Evolutionary conservation across 2,329 filamentous ascomycete genomes (phyloP).

Genomic region (Stachybotrys elegans): DNA sequence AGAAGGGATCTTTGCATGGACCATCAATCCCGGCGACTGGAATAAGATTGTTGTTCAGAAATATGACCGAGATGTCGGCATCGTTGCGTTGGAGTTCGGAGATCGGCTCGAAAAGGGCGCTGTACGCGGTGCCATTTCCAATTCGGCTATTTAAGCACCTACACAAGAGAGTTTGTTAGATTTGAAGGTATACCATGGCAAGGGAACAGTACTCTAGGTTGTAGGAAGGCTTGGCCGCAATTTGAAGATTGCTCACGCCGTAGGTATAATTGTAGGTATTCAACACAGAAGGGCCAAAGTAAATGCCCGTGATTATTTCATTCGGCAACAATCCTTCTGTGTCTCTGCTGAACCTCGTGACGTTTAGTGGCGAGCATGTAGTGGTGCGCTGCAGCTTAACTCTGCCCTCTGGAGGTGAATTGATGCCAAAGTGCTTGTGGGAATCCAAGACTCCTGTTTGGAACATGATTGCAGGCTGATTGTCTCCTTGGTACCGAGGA

Average conservation of each 20-base stretch:
- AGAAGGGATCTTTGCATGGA: constrained; percentile 5
- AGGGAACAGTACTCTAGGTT: neutral
- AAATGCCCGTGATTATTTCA: constrained; percentile 1
- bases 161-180: neutral
- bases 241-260: constrained; percentile 3
- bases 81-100: constrained; percentile 1
- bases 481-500: neutral
- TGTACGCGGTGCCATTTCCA: neutral
- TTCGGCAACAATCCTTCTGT: neutral
- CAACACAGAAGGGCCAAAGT: constrained; percentile 1
- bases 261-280: constrained; percentile 2
- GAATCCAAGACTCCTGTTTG: constrained; percentile 3
- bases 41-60: constrained; percentile 7
- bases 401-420: neutral
- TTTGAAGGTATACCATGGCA: neutral
- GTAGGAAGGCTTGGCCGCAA: constrained; percentile 3
- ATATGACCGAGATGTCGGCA: constrained; percentile 7
- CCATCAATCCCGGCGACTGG: constrained; percentile 5
- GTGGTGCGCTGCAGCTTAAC: constrained; percentile 4
- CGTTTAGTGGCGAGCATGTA: constrained; percentile 1
- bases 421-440: constrained; percentile 7
- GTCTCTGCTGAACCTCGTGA: neutral
- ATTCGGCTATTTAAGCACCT: neutral
- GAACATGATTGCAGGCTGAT: neutral
- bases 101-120: constrained; percentile 2